Base-by-base conservation (phyloP, 352 stramenopile species). In the Globisporangium radiosum region DNA sequence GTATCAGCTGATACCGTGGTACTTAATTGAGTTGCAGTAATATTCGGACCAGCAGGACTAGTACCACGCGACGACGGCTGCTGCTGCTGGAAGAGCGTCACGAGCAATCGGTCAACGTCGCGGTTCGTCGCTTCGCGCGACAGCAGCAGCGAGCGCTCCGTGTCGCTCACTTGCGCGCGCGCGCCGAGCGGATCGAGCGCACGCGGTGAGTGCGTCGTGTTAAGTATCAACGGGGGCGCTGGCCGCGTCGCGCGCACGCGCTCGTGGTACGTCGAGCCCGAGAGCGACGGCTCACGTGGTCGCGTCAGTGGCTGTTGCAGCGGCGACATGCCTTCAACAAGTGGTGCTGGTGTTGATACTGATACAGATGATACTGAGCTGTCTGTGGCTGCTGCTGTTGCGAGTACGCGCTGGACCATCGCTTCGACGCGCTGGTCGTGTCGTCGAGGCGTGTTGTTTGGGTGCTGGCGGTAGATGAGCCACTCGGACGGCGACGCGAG, bases 381-480 rank as follows among this genome's bases (percentile, higher is more conserved):
- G 25, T 45, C 15, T 48, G 60, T 43, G 60, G 55, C 14, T 48
- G 45, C 4, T 5, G 52, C 48, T 15, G 19, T 66, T 17, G 6
- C 57, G 9, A 79, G 45, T 0, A 71, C 64, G 10, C 68, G 61
- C 10, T 69, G 38, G 8, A 88, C 60, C 56, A 84, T 64, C 40
- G 78, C 70, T n/a, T 87, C 68, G 13, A 78, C 62, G 33, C 79
- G 70, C 7, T 68, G 49, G 44, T 81, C 66, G 42, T 73, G 70
- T n/a, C 79, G 67, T 37, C 70, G 66, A 11, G 69, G 64, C 7
- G 65, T 78, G 44, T 63, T 60, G 36, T 81, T 81, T 10, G 59
- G 37, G 13, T 73, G 79, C 51, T 77, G 66, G 15, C 76, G 75
- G 52, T 86, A 76, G 54, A 89, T 78, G 25, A 89, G 62, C 79